Percentiles rank a stretch among this genome's conserved stretches.
Conservation (phyloP, 2,329 filamentous ascomycete species). For the Fusarium liriodendri region DNA sequence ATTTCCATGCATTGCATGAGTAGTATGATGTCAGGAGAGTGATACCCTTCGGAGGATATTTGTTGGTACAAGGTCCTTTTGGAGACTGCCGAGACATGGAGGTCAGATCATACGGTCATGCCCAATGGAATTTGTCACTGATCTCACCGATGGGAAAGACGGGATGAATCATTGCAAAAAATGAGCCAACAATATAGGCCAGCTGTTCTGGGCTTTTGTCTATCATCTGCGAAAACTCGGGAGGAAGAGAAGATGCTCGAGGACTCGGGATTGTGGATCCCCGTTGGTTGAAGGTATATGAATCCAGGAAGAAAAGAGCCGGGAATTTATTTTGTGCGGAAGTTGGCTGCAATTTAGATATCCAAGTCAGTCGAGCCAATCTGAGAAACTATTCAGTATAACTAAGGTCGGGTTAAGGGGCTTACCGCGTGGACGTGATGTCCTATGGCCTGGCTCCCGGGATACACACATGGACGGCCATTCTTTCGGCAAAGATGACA, state of each 20-base stretch:
- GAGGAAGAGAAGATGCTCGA: neutral
- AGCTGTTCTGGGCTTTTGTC: neutral
- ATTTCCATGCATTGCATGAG: conserved; percentile 10
- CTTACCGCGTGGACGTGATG: neutral
- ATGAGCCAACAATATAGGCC: neutral
- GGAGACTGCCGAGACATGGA: neutral
- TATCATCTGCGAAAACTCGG: neutral
- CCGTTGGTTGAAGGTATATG: conserved; percentile 2
- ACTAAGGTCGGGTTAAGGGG: neutral
- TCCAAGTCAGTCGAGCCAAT: neutral
- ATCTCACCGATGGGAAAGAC: conserved; percentile 10
- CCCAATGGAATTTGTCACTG: neutral
- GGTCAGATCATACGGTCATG: neutral
- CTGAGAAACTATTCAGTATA: neutral
- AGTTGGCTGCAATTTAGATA: neutral
- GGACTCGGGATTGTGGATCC: neutral
- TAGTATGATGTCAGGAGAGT: neutral
- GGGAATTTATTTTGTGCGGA: neutral
- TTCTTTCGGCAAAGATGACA: conserved; percentile 14
- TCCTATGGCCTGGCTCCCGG: neutral
- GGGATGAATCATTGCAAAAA: neutral
- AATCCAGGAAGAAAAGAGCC: conserved; percentile 16
- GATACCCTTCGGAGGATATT: conserved; percentile 2
- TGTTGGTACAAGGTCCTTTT: conserved; percentile 9
- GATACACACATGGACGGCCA: conserved; percentile 3